A percentile compares a stretch with the other conserved stretches of the same genome.
Conservation (phyloP, 2,329 filamentous ascomycete species). For the Calonectria montana region DNA sequence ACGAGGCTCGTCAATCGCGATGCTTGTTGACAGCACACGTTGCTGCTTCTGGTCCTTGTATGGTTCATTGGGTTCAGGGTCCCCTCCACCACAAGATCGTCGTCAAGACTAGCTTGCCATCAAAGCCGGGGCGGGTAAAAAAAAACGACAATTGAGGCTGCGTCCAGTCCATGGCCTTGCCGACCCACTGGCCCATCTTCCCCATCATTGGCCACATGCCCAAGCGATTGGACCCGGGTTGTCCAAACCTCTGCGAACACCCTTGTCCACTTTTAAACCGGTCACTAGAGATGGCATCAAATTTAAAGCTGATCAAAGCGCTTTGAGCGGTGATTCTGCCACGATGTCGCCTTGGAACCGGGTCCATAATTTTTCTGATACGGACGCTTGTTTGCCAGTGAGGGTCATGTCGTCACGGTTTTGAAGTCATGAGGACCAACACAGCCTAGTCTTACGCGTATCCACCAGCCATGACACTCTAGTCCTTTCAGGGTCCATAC, state of each 20-base stretch:
- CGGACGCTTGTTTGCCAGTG: neutral
- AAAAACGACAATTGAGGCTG: conserved; percentile 2
- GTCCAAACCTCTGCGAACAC: neutral
- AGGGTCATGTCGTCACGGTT: neutral
- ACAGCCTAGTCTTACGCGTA: neutral
- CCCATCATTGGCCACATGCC: conserved; percentile 26
- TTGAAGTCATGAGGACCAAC: conserved; percentile 1
- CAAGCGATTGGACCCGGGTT: conserved; percentile 19
- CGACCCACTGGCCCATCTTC: neutral
- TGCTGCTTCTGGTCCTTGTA: conserved; percentile 28
- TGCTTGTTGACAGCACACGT: conserved; percentile 30
- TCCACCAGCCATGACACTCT: neutral
- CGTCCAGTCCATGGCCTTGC: neutral
- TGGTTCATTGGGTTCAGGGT: neutral
- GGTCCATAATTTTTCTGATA: neutral
- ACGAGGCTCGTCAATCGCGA: conserved; percentile 36
- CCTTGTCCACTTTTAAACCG: neutral
- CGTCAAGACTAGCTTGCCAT: neutral
- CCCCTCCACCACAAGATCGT: neutral
- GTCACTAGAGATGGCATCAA: neutral
- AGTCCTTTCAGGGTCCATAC: neutral
- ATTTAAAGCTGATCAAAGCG: neutral
- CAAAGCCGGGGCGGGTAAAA: neutral
- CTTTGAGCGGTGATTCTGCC: conserved; percentile 5
- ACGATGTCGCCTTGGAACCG: neutral